Percentiles rank a stretch among this genome's conserved stretches.
phyloP scores from a whole-genome alignment of 1,139 yeast species.

The Scheffersomyces illinoinensis region DNA sequence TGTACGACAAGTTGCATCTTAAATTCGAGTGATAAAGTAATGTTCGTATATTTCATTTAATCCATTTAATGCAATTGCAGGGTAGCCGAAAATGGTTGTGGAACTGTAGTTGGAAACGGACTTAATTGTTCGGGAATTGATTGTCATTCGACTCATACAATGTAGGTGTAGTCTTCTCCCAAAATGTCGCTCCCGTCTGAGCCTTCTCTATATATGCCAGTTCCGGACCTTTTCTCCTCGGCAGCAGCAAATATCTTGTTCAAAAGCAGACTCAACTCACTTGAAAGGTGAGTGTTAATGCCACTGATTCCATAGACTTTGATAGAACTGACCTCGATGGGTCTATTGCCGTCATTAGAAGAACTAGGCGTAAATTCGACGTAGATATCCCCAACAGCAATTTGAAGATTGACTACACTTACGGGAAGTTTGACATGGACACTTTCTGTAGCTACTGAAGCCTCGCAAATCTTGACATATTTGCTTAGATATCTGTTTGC shows the following conservation, averaged over 20 bases:
- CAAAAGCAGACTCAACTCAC: constrained; percentile 22
- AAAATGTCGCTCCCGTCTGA: not conserved
- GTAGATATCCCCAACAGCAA: constrained; percentile 38
- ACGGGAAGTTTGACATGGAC: constrained; percentile 37
- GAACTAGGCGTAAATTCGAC: constrained; percentile 26
- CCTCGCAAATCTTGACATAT: constrained; percentile 35
- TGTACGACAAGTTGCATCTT: no score
- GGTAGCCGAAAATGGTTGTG: not conserved
- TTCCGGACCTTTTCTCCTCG: not conserved
- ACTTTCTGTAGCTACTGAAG: constrained; percentile 17
- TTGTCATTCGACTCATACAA: not conserved
- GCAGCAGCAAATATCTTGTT: constrained; percentile 11
- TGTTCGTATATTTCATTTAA: no score
- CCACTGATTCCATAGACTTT: constrained; percentile 44
- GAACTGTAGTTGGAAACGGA: not conserved
- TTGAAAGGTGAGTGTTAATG: constrained; percentile 26
- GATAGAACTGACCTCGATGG: constrained; percentile 27
- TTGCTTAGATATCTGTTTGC: constrained; percentile 29
- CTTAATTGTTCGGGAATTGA: not conserved
- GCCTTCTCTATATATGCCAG: not conserved
- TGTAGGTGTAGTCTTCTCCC: not conserved
- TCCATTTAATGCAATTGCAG: no score
- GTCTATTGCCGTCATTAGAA: constrained; percentile 9
- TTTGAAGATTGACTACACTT: constrained; percentile 33
- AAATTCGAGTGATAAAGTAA: no score